phyloP scores from a whole-genome alignment of 2,329 filamentous ascomycete species.

The Calonectria leucothoes region DNA sequence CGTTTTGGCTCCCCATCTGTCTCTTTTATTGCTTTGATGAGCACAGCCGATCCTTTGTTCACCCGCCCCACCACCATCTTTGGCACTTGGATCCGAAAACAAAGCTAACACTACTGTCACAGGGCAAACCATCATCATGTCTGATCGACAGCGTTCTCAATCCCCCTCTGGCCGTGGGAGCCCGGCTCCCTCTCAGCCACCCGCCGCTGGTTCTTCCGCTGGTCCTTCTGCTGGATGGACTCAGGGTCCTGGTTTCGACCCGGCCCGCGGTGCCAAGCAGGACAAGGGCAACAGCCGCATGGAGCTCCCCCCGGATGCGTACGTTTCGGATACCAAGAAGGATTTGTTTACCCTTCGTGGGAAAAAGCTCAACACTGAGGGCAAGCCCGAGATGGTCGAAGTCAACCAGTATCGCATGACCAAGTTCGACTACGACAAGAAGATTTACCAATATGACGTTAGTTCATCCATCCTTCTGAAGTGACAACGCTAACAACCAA shows the following conservation, averaged over 20 bases:
- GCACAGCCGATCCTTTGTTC: slow-evolving; percentile 14
- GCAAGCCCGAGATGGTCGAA: slow-evolving; percentile 64
- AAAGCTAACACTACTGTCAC: not conserved
- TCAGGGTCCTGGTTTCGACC: slow-evolving; percentile 55
- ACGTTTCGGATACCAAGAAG: slow-evolving; percentile 49
- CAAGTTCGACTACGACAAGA: slow-evolving; percentile 64
- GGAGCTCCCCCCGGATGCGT: slow-evolving; percentile 70
- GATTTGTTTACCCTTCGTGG: slow-evolving; percentile 49
- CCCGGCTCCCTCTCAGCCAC: slow-evolving; percentile 31
- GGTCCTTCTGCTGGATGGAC: slow-evolving; percentile 39
- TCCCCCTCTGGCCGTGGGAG: slow-evolving; percentile 31
- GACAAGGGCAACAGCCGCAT: slow-evolving; percentile 59
- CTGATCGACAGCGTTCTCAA: slow-evolving; percentile 46
- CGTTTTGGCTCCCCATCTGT: not conserved
- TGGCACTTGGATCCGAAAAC: no score
- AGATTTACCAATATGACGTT: slow-evolving; percentile 88
- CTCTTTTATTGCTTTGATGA: not conserved
- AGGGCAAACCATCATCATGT: slow-evolving; percentile 40
- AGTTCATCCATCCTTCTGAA: slow-evolving; percentile 50
- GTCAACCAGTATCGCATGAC: slow-evolving; percentile 83
- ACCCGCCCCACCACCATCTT: not conserved
- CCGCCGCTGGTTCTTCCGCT: slow-evolving; percentile 19
- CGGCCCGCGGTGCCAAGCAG: slow-evolving; percentile 49
- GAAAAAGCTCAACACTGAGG: slow-evolving; percentile 65
- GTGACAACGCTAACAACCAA: slow-evolving; percentile 18